Conservation (phyloP, 805 yeast genomes). For the Kodamaea leandrae region DNA sequence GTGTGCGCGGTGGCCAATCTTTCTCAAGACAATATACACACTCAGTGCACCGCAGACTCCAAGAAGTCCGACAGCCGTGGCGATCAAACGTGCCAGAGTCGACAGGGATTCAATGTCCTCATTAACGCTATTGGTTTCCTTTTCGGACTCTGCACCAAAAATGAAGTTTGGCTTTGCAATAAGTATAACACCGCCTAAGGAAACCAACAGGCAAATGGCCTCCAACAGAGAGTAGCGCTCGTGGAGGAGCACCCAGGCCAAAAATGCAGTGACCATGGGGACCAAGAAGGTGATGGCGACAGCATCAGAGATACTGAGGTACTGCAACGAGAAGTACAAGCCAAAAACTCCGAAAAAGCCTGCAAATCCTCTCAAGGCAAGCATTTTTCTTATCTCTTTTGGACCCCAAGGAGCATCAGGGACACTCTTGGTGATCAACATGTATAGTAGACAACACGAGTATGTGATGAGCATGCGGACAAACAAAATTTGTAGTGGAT, state of each 20-base stretch:
- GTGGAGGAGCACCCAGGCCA: slow-evolving; percentile 64
- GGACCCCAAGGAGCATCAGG: slow-evolving; percentile 73
- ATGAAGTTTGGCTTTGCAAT: slow-evolving; percentile 80
- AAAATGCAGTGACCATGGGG: slow-evolving; percentile 72
- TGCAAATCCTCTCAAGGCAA: slow-evolving; percentile 60
- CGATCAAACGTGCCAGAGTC: slow-evolving; percentile 56
- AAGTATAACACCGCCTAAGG: slow-evolving; percentile 72
- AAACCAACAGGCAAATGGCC: slow-evolving; percentile 62
- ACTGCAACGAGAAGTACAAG: slow-evolving; percentile 69
- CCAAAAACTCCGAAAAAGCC: slow-evolving; percentile 81
- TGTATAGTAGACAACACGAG: slow-evolving; percentile 53
- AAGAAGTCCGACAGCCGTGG: slow-evolving; percentile 58
- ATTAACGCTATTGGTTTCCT: slow-evolving; percentile 25
- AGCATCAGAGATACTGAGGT: slow-evolving; percentile 76
- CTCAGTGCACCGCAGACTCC: slow-evolving; percentile 70
- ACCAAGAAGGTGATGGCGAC: slow-evolving; percentile 74
- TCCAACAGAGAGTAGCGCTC: slow-evolving; percentile 69
- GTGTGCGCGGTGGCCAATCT: slow-evolving; percentile 75
- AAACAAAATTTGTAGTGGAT: slow-evolving; percentile 76
- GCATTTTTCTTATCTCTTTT: slow-evolving; percentile 47
- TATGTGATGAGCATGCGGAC: slow-evolving; percentile 76
- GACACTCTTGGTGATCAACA: slow-evolving; percentile 47
- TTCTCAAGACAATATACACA: slow-evolving; percentile 69
- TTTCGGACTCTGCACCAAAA: slow-evolving; percentile 46
- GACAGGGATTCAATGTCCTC: slow-evolving; percentile 50